Percentiles rank a stretch among this genome's conserved stretches.
Conservation (phyloP, 495 filamentous ascomycete genomes). For the Hypoxylon lenormandii region DNA sequence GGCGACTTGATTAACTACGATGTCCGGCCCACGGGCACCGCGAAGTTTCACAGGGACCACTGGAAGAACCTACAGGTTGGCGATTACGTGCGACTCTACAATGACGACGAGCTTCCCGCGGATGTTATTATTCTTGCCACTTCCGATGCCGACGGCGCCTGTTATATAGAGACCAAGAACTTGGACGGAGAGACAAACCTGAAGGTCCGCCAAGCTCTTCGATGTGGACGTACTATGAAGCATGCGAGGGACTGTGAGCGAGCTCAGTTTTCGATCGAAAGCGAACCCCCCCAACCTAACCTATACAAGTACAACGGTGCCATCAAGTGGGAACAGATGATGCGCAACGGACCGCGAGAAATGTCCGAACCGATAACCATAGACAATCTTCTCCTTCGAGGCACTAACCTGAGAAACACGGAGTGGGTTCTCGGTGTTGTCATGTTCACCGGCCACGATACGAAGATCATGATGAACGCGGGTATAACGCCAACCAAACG, state of each 20-base stretch:
- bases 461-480: conserved; percentile 99
- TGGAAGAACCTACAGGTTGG: conserved; percentile 98
- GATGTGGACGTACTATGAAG: conserved; percentile 83
- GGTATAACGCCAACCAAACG: conserved; percentile 97
- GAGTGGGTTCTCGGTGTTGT: conserved; percentile 98
- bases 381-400: conserved; percentile 93
- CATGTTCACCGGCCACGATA: conserved; percentile 94
- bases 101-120: conserved; percentile 93
- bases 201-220: conserved; percentile 91
- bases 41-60: conserved; percentile 87
- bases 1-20: conserved; percentile 65
- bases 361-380: conserved; percentile 95
- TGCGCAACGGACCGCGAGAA: conserved; percentile 71
- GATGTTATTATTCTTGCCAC: conserved; percentile 96
- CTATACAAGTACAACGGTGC: conserved; percentile 92
- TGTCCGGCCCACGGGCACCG: conserved; percentile 55
- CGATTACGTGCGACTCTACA: conserved; percentile 96
- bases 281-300: conserved; percentile 90
- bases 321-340: conserved; percentile 83
- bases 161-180: conserved; percentile 98
- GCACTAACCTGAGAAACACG: conserved; percentile 92
- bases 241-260: conserved; percentile 93
- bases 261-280: conserved; percentile 87
- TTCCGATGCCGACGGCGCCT: conserved; percentile 92
- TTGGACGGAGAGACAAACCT: conserved; percentile 98